Percentiles rank a stretch among this genome's conserved stretches.
These are phyloP conservation scores for Scheffersomyces quercinus DNA, from an alignment of 1,139 yeast species.

Conservation along the genomic window DNA sequence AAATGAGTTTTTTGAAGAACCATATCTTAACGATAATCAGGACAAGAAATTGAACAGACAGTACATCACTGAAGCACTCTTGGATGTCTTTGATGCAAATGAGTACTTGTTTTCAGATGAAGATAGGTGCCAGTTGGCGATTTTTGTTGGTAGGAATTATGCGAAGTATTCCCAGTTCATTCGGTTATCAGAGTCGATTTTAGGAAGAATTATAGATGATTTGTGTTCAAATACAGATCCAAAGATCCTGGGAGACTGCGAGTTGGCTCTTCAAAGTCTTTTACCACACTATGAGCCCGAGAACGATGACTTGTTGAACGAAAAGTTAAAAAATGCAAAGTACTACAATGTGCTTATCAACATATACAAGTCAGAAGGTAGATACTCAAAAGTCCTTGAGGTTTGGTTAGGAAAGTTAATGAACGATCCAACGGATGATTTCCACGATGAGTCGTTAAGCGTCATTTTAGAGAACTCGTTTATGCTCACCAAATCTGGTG, in stretches of 20 bases:
- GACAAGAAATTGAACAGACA: constrained; percentile 51
- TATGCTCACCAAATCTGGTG: constrained; percentile 23
- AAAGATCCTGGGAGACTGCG: constrained; percentile 57
- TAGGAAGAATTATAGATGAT: constrained; percentile 48
- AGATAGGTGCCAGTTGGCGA: constrained; percentile 50
- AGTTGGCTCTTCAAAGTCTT: constrained; percentile 68
- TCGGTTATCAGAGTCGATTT: constrained; percentile 59
- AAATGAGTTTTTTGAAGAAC: constrained; percentile 79
- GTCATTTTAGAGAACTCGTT: constrained; percentile 43
- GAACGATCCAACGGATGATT: constrained; percentile 4
- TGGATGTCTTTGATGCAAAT: constrained; percentile 50
- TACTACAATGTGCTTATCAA: constrained; percentile 60
- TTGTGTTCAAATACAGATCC: constrained; percentile 48
- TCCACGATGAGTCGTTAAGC: constrained; percentile 15
- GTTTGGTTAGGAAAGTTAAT: constrained; percentile 30
- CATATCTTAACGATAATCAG: constrained; percentile 57
- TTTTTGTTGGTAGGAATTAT: constrained; percentile 73
- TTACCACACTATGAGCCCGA: constrained; percentile 63
- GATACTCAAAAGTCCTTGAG: constrained; percentile 49
- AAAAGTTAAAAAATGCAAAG: constrained; percentile 52
- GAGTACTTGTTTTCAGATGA: constrained; percentile 25
- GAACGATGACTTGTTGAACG: constrained; percentile 46
- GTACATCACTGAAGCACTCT: constrained; percentile 61
- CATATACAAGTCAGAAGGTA: constrained; percentile 55
- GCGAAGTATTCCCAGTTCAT: constrained; percentile 82